Evolutionary conservation across 805 yeast species (phyloP), one percentile per base, ranked within the genome.

Genomic region (Candida incommunis): DNA sequence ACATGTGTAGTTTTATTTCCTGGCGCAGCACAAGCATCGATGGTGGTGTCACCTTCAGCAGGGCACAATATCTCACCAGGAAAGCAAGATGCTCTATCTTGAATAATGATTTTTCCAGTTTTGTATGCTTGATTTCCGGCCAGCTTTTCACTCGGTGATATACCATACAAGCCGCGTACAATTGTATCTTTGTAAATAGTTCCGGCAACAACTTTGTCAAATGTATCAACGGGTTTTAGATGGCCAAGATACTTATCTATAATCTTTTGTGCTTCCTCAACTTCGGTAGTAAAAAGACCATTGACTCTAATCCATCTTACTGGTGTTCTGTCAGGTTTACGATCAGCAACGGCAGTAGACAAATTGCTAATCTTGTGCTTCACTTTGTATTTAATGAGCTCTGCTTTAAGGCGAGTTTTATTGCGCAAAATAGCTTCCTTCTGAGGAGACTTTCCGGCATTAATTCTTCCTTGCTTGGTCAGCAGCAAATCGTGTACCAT

Each of bases 21-120:
- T 3, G 99, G 99, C 0, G 99, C 98, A 2, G 97, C 88, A 65
- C 96, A 88, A 1, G 96, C 82, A 64, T 92, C 99, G 41, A 92
- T 82, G 9, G 87, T 76, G 22, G 69, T 62, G 47, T 74, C 80
- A 41, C 79, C 81, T 3, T 74, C 68, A 0, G 59, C 45, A 0
- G 90, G 84, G 49, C 75, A 69, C 42, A 92, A 63, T 23, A 92
- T 87, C 48, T 76, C 77, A 0, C 94, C 96, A 0, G 99, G 99
- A 58, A 92, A 87, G 60, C 98, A 92, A 1, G 96, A 87, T 0
- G 97, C 96, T 43, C 98, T 69, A 59, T 92, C 98, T 63, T 92
- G 99, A 48, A 92, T 84, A 45, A 92, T 88, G 15, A 90, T 67
- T 44, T 79, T 71, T 0, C 98, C 98, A 11, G 67, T 65, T 44